phyloP scores from a whole-genome alignment of 1,284 basidiomycete species.

The Rhodotorula glutinis region DNA sequence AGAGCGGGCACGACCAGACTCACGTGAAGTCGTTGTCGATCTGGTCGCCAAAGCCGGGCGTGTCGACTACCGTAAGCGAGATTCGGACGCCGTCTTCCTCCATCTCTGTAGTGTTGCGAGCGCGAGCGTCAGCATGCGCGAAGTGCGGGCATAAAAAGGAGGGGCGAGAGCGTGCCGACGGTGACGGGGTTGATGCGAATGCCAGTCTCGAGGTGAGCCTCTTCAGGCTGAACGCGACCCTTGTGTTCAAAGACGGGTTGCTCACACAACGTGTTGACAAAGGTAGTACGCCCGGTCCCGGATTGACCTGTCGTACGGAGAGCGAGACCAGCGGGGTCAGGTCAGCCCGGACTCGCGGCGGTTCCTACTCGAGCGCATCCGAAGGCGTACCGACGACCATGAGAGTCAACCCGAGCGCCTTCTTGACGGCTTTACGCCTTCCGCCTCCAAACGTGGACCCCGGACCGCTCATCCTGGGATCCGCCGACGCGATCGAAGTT shows the following conservation, averaged over 20 bases:
- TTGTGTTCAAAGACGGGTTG: slow-evolving; percentile 58
- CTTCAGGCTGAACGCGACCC: slow-evolving; percentile 76
- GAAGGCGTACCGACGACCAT: slow-evolving; percentile 20
- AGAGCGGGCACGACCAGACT: slow-evolving; percentile 48
- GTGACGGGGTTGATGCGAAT: slow-evolving; percentile 94
- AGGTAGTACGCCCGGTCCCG: slow-evolving; percentile 93
- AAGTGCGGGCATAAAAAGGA: too few relatives aligned
- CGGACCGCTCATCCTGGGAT: slow-evolving; percentile 6
- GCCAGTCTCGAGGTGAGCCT: slow-evolving; percentile 90
- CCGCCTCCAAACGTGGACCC: slow-evolving; percentile 6
- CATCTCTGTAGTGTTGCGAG: slow-evolving; percentile 61
- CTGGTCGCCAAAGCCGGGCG: slow-evolving; percentile 97
- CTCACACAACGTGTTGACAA: slow-evolving; percentile 96
- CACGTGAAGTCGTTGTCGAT: slow-evolving; percentile 98
- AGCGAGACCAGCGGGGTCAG: not conserved
- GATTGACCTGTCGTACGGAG: slow-evolving; percentile 66
- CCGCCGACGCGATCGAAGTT: not conserved
- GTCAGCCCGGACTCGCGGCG: not conserved
- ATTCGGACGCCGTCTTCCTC: slow-evolving; percentile 99
- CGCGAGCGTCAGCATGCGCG: not conserved
- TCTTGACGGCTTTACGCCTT: slow-evolving; percentile 28
- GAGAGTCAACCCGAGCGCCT: slow-evolving; percentile 23
- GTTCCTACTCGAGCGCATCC: not conserved
- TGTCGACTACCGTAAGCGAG: slow-evolving; percentile 96
- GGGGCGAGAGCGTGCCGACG: slow-evolving; percentile 64